Base-by-base conservation (phyloP, 1,284 basidiomycete species). In the Athelia psychrophila region DNA sequence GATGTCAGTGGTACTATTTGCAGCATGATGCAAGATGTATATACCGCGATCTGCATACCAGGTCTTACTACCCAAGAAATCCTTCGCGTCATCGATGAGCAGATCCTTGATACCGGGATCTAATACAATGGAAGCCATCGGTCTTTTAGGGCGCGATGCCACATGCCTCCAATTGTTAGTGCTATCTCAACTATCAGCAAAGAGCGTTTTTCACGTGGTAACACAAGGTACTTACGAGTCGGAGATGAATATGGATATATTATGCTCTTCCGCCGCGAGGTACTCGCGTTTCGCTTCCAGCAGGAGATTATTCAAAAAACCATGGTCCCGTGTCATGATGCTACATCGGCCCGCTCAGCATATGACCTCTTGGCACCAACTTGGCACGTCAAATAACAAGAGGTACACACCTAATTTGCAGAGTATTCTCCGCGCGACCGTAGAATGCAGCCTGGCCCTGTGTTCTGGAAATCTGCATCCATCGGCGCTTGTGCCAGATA, bases 21-120 rank as follows among this genome's bases (percentile, higher is more conserved):
- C 9, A 16, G 20, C n/a, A 18, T 22, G 38, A 8, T 8, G 6
- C 20, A 5, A 16, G 6, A 86, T 88, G 2, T 86, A 86, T 53
- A 89, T 87, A 25, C 82, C 87, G 51, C 87, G 78, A 13, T 80
- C 79, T 3, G 75, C 62, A 56, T 90, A 90, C 88, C 88, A 90
- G 2, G 67, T 56, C 57, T 84, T 85, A 59, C 79, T 86, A 2
- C 66, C 64, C 52, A 89, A 66, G 58, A 91, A 90, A 58, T 88
- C 85, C 22, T 70, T 72, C 6, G 84, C 84, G 57, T 91, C 88
- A 9, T 82, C 74, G 8, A 89, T 58, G 0, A 91, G 67, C 12
- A 81, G 59, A 27, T 89, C 81, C 52, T 81, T 82, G 50, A 86
- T 71, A 0, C 84, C 84, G 8, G 78, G 79, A 50, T 88, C 85